Conservation (phyloP, 441 rosid species). For the Dalechampia spathulata region DNA sequence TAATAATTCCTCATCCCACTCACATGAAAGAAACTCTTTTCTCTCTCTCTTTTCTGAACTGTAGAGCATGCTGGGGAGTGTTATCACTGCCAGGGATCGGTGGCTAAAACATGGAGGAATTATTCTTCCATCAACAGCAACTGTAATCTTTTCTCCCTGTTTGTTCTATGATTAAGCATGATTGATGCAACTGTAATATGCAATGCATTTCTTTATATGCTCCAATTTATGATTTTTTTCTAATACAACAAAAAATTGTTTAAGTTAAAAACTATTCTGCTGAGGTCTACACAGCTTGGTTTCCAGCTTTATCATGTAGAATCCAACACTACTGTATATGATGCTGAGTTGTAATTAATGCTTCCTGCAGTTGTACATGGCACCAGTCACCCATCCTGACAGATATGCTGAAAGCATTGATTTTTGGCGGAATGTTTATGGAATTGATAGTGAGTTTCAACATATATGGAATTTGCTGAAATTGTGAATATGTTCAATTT, state of each 20-base stretch:
- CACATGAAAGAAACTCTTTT: too few species aligned
- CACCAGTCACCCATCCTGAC: slow-evolving; percentile 87
- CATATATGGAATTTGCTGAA: slow-evolving; percentile 13
- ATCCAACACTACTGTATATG: neutral
- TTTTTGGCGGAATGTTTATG: slow-evolving; percentile 97
- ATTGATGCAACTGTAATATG: neutral
- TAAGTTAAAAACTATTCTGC: too few species aligned
- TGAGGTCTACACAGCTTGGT: too few species aligned
- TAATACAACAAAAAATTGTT: neutral
- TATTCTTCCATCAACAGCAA: slow-evolving; percentile 90
- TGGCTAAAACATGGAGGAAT: slow-evolving; percentile 94
- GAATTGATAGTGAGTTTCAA: slow-evolving; percentile 86
- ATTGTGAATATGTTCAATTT: slow-evolving; percentile 3
- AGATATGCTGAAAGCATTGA: slow-evolving; percentile 87
- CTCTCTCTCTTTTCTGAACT: slow-evolving; percentile 9
- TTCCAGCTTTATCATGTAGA: neutral
- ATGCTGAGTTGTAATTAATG: slow-evolving; percentile 23
- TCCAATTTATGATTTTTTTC: neutral
- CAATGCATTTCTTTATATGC: neutral
- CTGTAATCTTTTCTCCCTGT: slow-evolving; percentile 35
- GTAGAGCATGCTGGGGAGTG: slow-evolving; percentile 99
- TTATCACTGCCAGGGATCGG: slow-evolving; percentile 93
- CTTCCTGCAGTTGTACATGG: slow-evolving; percentile 81
- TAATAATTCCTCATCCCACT: too few species aligned
- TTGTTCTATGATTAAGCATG: neutral